phyloP scores from a whole-genome alignment of 805 yeast species.

The Ogataea nitratoaversa region DNA sequence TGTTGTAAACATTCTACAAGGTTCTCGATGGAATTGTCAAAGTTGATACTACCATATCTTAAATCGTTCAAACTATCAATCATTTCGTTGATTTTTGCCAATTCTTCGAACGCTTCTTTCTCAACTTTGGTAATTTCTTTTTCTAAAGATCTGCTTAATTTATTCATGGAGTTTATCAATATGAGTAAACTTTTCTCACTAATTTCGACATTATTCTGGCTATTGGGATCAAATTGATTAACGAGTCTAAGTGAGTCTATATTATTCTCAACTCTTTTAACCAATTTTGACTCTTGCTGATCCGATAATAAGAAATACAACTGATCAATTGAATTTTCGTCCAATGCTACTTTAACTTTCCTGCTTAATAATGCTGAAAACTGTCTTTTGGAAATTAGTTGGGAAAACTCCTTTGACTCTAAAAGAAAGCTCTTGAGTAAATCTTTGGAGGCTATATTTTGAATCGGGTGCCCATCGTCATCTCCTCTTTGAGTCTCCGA shows the following conservation, averaged over 20 bases:
- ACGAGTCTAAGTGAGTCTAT: constrained; percentile 11
- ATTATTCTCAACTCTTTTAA: constrained; percentile 11
- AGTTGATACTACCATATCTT: constrained; percentile 21
- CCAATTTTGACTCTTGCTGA: constrained; percentile 10
- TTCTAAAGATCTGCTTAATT: constrained; percentile 27
- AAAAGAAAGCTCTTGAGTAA: constrained; percentile 20
- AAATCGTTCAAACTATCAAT: constrained; percentile 30
- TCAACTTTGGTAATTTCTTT: constrained; percentile 22
- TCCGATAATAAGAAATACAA: constrained; percentile 14
- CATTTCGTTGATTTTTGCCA: constrained; percentile 21
- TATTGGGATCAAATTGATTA: constrained; percentile 5
- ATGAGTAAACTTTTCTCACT: constrained; percentile 16
- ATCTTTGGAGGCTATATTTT: constrained; percentile 14
- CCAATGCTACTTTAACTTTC: constrained; percentile 5
- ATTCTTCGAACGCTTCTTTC: constrained; percentile 9
- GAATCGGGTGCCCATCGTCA: not conserved
- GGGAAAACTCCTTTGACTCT: constrained; percentile 19
- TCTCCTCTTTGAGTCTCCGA: not conserved
- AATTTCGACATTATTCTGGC: constrained; percentile 4
- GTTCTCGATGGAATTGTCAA: constrained; percentile 16
- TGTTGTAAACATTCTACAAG: constrained; percentile 14
- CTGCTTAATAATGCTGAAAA: constrained; percentile 14
- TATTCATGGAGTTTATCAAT: constrained; percentile 21
- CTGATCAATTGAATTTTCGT: constrained; percentile 4
- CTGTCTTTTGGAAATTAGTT: constrained; percentile 18